Evolutionary conservation across 805 yeast genomes (phyloP).

Genomic region (Hanseniaspora nectarophila): DNA sequence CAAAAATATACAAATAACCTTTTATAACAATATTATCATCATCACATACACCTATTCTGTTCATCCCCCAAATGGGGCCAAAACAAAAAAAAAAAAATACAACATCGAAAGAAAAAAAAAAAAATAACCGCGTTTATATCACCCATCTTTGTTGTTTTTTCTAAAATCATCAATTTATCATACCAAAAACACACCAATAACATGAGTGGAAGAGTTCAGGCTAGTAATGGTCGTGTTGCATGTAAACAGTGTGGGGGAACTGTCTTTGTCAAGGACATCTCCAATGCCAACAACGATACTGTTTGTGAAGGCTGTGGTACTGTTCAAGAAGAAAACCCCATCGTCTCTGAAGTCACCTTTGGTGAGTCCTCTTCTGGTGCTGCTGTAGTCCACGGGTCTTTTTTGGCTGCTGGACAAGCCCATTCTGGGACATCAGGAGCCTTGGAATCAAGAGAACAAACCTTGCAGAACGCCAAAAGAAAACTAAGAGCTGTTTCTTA

Average conservation of each 20-base stretch:
- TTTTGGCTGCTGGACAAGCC: slow-evolving; percentile 76
- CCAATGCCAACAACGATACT: slow-evolving; percentile 58
- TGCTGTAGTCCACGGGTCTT: slow-evolving; percentile 89
- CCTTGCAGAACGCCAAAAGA: slow-evolving; percentile 69
- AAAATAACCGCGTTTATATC: too few relatives aligned
- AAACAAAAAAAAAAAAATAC: too few relatives aligned
- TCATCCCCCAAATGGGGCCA: too few relatives aligned
- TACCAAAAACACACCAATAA: not conserved
- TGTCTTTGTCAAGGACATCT: slow-evolving; percentile 38
- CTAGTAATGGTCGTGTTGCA: slow-evolving; percentile 1
- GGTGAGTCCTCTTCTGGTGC: slow-evolving; percentile 90
- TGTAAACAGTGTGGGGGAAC: slow-evolving; percentile 45
- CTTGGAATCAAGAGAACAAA: slow-evolving; percentile 78
- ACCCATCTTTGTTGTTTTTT: too few relatives aligned
- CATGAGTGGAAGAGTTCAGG: slow-evolving; percentile 3
- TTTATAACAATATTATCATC: too few relatives aligned
- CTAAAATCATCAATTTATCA: too few relatives aligned
- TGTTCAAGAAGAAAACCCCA: slow-evolving; percentile 83
- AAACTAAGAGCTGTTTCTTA: slow-evolving; percentile 70
- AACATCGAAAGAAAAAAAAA: too few relatives aligned
- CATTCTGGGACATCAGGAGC: slow-evolving; percentile 58
- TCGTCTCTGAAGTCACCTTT: slow-evolving; percentile 89
- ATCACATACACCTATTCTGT: too few relatives aligned
- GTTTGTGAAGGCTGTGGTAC: slow-evolving; percentile 77
- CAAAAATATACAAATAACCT: too few relatives aligned